Evolutionary conservation across 768 basidiomycete species (phyloP), one percentile per base, ranked within the genome.

Genomic region (Podaxis carcinomalis): DNA sequence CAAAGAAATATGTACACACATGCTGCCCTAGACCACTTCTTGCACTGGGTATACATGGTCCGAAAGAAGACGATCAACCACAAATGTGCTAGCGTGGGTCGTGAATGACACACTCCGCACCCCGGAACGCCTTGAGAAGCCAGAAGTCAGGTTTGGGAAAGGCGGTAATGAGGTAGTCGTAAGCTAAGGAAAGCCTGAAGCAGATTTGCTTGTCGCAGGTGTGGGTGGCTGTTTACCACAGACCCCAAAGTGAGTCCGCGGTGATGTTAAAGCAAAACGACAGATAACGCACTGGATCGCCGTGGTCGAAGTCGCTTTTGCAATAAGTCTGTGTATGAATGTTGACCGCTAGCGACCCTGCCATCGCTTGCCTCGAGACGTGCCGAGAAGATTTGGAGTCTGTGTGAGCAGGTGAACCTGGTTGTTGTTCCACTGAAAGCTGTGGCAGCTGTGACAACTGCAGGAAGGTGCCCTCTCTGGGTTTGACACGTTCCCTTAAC

Each of bases 401-500:
- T 64, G 65, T 50, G 46, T 51, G 44, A 55, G 40, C 56, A 36
- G 51, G 21, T 65, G 57, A 40, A 16, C 53, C 49, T 51, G 52
- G 69, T 67, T 53, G 72, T 62, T 25, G 72, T 63, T 25, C 66
- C 70, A 13, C 67, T 68, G 59, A 72, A 72, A 23, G 68, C 67
- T 47, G 75, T 72, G 59, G 59, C 13, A 53, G 14, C 2, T 53
- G 25, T 32, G 59, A 60, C 14, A 77, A 65, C 35, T 77, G 74
- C 6, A 77, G 64, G 62, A 78, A 76, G 6, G 74, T 74, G 36
- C 68, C 67, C 25, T 73, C 70, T 51, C 68, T 65, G 16, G 71
- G 70, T 4, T 69, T 64, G 0, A 69, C 74, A 59, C 74, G 75
- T 57, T 78, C 78, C 23, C 80, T 77, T n/a, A 81, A 69, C 14